Evolutionary conservation across 1,139 yeast genomes (phyloP).

Genomic region (Protomyces pachydermus): DNA sequence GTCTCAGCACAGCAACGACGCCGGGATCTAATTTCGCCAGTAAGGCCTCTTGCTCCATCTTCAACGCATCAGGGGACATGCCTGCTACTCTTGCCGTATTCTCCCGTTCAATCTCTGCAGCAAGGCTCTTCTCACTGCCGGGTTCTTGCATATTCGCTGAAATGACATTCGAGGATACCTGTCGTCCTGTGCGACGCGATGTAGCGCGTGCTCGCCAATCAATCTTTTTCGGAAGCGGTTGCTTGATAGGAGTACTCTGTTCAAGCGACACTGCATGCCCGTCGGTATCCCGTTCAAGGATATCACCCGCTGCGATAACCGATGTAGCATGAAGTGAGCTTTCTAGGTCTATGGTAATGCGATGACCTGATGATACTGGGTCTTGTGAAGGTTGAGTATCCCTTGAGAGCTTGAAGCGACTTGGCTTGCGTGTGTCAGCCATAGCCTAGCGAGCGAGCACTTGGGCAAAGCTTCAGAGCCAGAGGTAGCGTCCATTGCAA

Average conservation of each 20-base stretch:
- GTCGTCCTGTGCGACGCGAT: not conserved
- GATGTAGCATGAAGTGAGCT: not conserved
- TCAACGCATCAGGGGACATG: not conserved
- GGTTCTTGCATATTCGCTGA: not conserved
- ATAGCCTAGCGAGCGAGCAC: not conserved
- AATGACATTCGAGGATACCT: not conserved
- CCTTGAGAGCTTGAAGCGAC: not conserved
- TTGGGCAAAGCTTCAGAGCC: not conserved
- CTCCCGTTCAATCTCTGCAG: constrained; percentile 7
- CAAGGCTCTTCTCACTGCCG: not conserved
- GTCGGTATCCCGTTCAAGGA: not conserved
- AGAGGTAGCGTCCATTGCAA: not conserved
- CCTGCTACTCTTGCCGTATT: not conserved
- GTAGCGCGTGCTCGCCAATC: not conserved
- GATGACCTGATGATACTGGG: not conserved
- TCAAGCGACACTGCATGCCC: not conserved
- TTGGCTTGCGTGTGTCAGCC: not conserved
- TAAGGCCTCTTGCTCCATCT: not conserved
- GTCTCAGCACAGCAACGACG: constrained; percentile 2
- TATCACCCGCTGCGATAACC: not conserved
- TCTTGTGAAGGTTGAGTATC: not conserved
- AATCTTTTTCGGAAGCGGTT: not conserved
- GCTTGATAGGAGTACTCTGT: not conserved
- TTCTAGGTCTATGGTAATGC: not conserved
- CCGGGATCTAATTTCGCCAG: constrained; percentile 1